Evolutionary conservation across 371 early-diverging fungal genomes (phyloP).

Genomic region (Apophysomyces variabilis): DNA sequence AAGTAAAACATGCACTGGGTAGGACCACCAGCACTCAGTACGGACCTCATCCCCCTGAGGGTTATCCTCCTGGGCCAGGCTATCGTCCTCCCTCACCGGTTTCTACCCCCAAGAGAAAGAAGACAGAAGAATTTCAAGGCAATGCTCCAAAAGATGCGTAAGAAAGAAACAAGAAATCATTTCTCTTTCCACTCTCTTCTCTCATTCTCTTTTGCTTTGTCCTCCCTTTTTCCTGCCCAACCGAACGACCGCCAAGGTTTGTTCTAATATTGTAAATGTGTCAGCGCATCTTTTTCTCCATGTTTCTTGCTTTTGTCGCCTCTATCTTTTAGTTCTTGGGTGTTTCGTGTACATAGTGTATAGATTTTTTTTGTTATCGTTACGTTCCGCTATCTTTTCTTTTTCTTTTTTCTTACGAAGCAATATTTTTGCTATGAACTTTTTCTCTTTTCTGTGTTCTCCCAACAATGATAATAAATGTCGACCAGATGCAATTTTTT

Average conservation of each 20-base stretch:
- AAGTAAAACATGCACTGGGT: conserved; percentile 4
- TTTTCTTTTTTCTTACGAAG: not conserved
- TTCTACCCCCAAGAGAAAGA: conserved; percentile 36
- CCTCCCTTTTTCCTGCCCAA: not conserved
- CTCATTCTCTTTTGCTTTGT: too few relatives aligned
- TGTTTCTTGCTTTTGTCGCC: not conserved
- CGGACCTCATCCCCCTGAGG: conserved; percentile 9
- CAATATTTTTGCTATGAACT: not conserved
- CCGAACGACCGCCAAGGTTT: not conserved
- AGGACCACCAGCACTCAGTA: conserved; percentile 5
- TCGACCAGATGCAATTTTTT: too few relatives aligned
- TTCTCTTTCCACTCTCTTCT: too few relatives aligned
- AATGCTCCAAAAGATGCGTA: conserved; percentile 4
- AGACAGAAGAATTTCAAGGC: not conserved
- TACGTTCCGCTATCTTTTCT: not conserved
- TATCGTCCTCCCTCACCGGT: conserved; percentile 53
- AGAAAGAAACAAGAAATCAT: not conserved
- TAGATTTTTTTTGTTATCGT: conserved; percentile 1
- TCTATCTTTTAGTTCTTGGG: too few relatives aligned
- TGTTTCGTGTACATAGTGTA: conserved; percentile 1
- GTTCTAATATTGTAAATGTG: conserved; percentile 4
- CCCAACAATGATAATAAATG: too few relatives aligned
- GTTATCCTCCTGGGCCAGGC: conserved; percentile 11
- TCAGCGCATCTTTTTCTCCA: not conserved
- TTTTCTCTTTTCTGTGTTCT: too few relatives aligned